Percentiles rank a stretch among this genome's conserved stretches.
These are phyloP conservation scores for Coniochaeta sp. DNA, from an alignment of 2,329 filamentous ascomycete species.

Conservation along the genomic window DNA sequence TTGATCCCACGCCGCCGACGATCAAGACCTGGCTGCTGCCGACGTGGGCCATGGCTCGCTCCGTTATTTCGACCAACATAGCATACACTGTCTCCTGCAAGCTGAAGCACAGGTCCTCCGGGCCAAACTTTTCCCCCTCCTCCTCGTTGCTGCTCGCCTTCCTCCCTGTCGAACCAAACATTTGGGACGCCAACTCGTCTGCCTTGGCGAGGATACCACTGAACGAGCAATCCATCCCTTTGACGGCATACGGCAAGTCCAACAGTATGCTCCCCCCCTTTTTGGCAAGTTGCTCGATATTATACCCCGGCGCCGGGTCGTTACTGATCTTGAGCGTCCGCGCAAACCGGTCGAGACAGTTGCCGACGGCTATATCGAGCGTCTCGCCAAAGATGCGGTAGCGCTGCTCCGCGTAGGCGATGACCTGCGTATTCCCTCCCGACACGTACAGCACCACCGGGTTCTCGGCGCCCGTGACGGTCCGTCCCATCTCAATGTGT, in stretches of 20 bases:
- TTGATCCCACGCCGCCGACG: constrained; percentile 92
- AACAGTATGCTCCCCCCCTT: constrained; percentile 64
- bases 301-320: constrained; percentile 94
- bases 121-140: constrained; percentile 55
- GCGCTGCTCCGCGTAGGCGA: constrained; percentile 87
- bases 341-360: constrained; percentile 93
- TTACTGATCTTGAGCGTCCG: constrained; percentile 87
- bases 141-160: constrained; percentile 36
- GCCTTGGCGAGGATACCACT: constrained; percentile 81
- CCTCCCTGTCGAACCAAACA: constrained; percentile 32
- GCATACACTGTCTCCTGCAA: constrained; percentile 93
- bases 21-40: constrained; percentile 85
- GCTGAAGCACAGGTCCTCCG: constrained; percentile 84
- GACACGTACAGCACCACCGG: constrained; percentile 94
- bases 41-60: constrained; percentile 97
- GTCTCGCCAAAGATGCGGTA: constrained; percentile 98
- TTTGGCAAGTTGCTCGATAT: constrained; percentile 88
- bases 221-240: constrained; percentile 98
- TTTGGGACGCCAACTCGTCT: constrained; percentile 68
- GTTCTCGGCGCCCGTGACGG: constrained; percentile 83
- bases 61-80: constrained; percentile 98
- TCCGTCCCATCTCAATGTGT: constrained; percentile 96
- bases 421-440: constrained; percentile 95
- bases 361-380: constrained; percentile 94
- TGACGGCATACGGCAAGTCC: constrained; percentile 91